Evolutionary conservation across 352 stramenopile genomes (phyloP), one percentile per base, ranked within the genome.

Genomic region (Nannochloropsis limnetica): DNA sequence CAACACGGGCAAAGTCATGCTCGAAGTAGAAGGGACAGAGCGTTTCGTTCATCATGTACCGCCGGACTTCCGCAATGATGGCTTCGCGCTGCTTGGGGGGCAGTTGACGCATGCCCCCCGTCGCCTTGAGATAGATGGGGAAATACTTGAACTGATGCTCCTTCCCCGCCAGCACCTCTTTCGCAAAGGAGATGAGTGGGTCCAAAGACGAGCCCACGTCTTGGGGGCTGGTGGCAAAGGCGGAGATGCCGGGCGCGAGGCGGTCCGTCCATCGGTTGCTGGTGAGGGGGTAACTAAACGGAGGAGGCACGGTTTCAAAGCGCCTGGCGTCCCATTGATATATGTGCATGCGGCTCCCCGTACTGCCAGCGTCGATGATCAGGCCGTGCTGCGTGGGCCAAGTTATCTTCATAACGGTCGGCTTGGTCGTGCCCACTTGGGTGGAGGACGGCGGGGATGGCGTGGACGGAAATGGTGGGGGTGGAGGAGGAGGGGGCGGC

Each of bases 51-150:
- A 86, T 82, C n/a, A 83, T 68, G 22, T 81, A 28, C 17, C 29
- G 22, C 43, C 88, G 82, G 22, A 92, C 82, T 22, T 67, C 81
- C n/a, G 61, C 68, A n/a, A 92, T 87, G 15, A 91, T 82, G 20
- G 68, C 68, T 11, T 87, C 81, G 8, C 89, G 83, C 45, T 87
- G 68, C 11, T 84, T 68, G 14, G 86, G 81, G 11, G 89, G 81
- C 14, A 93, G 54, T 8, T 89, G 87, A 29, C 90, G 82, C 83
- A 94, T 88, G 11, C 90, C 90, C 25, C 88, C 91, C 1, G 91
- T 95, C 1, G 91, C 91, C 81, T 92, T 92, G 14, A 95, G 86
- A 81, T 91, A 95, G 27, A 95, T 93, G 1, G 90, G 91, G 61
- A 90, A 93, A 27, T 86, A 84, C 29, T 45, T 32, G 88, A 86